Percentiles rank a stretch among this genome's conserved stretches.
phyloP scores from a whole-genome alignment of 306 rosid genomes.

The Cyamopsis tetragonoloba region DNA sequence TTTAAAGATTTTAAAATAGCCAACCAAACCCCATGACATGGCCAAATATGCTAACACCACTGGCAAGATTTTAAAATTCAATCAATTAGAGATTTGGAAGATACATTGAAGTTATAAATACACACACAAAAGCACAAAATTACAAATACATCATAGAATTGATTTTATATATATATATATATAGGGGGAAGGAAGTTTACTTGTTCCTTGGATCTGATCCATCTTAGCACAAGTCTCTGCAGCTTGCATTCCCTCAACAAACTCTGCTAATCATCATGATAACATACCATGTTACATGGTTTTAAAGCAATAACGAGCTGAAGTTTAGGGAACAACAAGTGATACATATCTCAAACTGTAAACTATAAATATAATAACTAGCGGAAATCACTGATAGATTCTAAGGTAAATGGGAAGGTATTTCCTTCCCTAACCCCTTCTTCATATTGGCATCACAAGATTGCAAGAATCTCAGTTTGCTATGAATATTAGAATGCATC shows the following conservation, averaged over 20 bases:
- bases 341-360: neutral
- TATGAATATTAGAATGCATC: neutral
- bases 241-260: constrained; percentile 67
- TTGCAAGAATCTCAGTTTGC: neutral
- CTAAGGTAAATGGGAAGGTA: neutral
- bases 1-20: neutral
- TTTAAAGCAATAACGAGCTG: neutral
- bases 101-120: no score
- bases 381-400: neutral
- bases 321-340: neutral
- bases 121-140: neutral
- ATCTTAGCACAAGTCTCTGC: constrained; percentile 54
- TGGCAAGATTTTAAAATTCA: no score
- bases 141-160: neutral
- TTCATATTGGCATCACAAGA: neutral
- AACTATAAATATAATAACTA: constrained; percentile 4
- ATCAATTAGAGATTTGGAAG: neutral
- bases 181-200: constrained; percentile 46
- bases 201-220: constrained; percentile 76
- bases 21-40: neutral
- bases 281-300: constrained; percentile 12
- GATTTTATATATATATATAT: neutral
- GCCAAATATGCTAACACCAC: neutral
- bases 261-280: constrained; percentile 46
- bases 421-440: neutral